phyloP scores from a whole-genome alignment of 1,284 basidiomycete species.

The Ceratobasidium sp. region DNA sequence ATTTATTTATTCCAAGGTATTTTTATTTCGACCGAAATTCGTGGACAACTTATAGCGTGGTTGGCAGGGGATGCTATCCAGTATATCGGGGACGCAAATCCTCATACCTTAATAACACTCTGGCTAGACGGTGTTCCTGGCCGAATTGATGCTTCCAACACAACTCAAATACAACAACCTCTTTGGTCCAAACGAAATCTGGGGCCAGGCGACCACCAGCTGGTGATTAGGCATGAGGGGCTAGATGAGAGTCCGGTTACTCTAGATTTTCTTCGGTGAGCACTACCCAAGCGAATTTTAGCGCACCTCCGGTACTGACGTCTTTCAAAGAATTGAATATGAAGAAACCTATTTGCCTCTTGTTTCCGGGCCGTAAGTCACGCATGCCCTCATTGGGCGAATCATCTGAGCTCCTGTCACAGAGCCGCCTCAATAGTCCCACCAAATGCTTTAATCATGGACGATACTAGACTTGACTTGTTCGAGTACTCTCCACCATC shows the following conservation, averaged over 20 bases:
- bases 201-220: slow-evolving; percentile 3
- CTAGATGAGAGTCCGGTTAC: not conserved
- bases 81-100: not conserved
- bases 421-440: slow-evolving; percentile 11
- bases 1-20: slow-evolving; percentile 18
- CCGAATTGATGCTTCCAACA: not conserved
- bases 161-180: not conserved
- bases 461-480: not conserved
- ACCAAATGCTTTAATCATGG: not conserved
- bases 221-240: slow-evolving; percentile 4
- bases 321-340: not conserved
- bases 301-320: not conserved
- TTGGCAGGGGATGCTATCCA: not conserved
- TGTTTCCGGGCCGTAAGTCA: slow-evolving; percentile 8
- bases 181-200: not conserved
- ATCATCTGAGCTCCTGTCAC: no score
- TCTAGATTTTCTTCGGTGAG: slow-evolving; percentile 16
- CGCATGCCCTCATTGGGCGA: no score
- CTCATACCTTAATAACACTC: not conserved
- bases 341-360: not conserved
- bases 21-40: not conserved
- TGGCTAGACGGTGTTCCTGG: not conserved
- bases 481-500: not conserved
- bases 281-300: not conserved
- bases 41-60: not conserved